Base-by-base conservation (phyloP, 805 yeast species). In the Nakazawaea wyomingensis region DNA sequence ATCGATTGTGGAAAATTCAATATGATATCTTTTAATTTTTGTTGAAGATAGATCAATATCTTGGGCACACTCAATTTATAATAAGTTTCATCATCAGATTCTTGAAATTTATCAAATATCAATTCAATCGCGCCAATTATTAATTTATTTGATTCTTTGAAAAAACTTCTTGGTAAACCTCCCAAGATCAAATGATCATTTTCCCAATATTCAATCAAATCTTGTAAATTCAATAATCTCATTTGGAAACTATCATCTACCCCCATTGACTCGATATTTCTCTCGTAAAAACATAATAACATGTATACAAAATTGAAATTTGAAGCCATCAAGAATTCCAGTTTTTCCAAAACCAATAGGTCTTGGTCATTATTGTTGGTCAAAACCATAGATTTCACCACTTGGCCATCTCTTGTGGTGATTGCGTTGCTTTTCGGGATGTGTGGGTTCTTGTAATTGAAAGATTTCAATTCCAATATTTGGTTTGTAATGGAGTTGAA, bases 21-120 rank as follows among this genome's bases (percentile, higher is more conserved):
- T 0, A 56, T 47, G 1, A 79, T 54, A n/a, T 52, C 51, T 0
- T 51, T 48, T 2, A 76, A 65, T 48, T 68, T 77, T 0, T 18
- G 34, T 11, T 63, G 54, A 7, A 82, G 53, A 48, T 59, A 74
- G 1, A 47, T 44, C 2, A 66, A 45, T 2, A 74, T 66, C 43
- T 65, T 71, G 1, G 50, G 53, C 3, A 57, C 45, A 1, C 76
- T 66, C 24, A 72, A 66, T 52, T 70, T 76, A 56, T 62, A 73
- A 46, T 70, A 75, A 2, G 44, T 35, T 34, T 71, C 75, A 22
- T 65, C 78, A 14, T 63, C 68, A n/a, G n/a, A n/a, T 44, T 72
- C 79, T 20, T 55, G 61, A 3, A 69, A 57, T 1, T 51, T 45
- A 24, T 72, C 76, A 37, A 71, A 60, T 6, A 73, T 61, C n/a